Evolutionary conservation across 2,329 filamentous ascomycete species (phyloP), one percentile per base, ranked within the genome.

Genomic region (Stachybotrys chartarum): DNA sequence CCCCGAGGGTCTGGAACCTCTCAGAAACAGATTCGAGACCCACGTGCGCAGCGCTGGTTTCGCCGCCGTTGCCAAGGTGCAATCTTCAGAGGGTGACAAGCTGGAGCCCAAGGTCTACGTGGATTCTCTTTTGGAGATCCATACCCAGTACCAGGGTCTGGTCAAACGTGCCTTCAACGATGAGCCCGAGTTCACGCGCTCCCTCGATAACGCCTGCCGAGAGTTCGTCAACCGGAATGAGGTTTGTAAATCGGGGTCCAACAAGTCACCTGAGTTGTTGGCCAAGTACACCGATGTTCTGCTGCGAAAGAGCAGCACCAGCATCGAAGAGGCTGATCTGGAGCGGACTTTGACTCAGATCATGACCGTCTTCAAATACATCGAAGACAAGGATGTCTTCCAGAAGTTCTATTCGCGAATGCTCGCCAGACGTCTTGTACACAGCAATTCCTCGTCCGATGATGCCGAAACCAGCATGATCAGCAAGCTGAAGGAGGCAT

Each of bases 301-400:
- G 35, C 78, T 99, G 53, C 93, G 94, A 72, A 97, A 96, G 79
- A 93, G 90, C 62, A 89, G 88, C 32, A 95, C 92, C 63, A 91
- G 91, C 64, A 90, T 91, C 14, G 94, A 97, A 68, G 94, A 99
- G 68, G 88, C 90, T 35, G 93, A 99, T 67, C 81, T 97, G 64
- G 94, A 99, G 74, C 87, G 88, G 61, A 88, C 91, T 35, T 78
- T 97, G 32, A 85, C 84, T 18, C 90, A 97, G 70, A 94, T 99
- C 65, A 99, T 99, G 94, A 97, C 93, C 1, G 91, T 99, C 55
- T 99, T 99, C 83, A 97, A 97, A 77, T 99, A 99, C 73, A 97
- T 99, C 60, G 94, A 99, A 70, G 95, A 99, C 75, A 99, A 99
- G 79, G 94, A 99, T 67, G 95, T 99, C 6, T 99, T 99, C 81